phyloP scores from a whole-genome alignment of 2,329 filamentous ascomycete genomes.

The Alternaria metachromatica region DNA sequence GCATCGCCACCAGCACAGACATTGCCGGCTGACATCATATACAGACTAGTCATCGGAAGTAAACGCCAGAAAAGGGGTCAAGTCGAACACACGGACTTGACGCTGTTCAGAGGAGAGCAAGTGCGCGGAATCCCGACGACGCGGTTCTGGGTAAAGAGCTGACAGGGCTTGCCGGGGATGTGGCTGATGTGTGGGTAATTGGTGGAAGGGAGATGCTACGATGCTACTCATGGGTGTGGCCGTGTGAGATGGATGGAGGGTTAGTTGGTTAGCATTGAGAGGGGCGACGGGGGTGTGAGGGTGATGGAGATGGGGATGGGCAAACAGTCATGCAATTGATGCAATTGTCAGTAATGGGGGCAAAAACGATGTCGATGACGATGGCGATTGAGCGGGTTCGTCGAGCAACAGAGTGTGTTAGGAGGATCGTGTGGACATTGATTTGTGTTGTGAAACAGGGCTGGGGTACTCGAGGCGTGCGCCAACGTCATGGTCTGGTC shows the following conservation, averaged over 20 bases:
- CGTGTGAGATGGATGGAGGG: background rate
- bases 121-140: background rate
- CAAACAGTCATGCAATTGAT: background rate
- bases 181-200: background rate
- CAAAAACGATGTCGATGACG: background rate
- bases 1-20: background rate
- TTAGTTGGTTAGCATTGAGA: background rate
- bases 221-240: background rate
- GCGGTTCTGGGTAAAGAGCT: background rate
- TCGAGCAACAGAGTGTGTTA: background rate
- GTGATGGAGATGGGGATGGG: background rate
- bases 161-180: background rate
- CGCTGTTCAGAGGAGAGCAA: background rate
- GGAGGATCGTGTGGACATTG: background rate
- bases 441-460: background rate
- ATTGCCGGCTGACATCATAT: background rate
- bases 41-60: background rate
- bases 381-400: background rate
- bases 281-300: background rate
- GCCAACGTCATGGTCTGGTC: background rate
- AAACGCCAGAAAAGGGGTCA: background rate
- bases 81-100: background rate
- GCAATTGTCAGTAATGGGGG: no score
- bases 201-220: background rate
- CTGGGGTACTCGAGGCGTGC: background rate